Evolutionary conservation across 768 basidiomycete species (phyloP).

Genomic region (Hypsizygus marmoreus): DNA sequence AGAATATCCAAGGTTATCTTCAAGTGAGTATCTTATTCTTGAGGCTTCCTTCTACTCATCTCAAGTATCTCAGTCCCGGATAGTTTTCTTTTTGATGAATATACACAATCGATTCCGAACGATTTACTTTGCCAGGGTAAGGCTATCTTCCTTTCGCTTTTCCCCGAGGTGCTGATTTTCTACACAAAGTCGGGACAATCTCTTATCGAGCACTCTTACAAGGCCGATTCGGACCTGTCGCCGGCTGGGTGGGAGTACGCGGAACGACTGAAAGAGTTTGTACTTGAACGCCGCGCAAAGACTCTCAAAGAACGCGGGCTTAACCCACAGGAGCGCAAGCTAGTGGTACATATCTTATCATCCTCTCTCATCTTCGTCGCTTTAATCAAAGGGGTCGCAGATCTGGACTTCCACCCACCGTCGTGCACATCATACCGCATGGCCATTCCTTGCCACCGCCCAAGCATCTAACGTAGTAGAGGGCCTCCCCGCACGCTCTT

Average conservation of each 20-base stretch:
- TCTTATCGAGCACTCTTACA: constrained; percentile 97
- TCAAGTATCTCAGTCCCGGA: constrained; percentile 64
- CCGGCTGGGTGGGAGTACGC: constrained; percentile 96
- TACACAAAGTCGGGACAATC: constrained; percentile 95
- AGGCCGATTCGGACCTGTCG: constrained; percentile 96
- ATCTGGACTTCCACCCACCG: constrained; percentile 97
- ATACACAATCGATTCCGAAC: constrained; percentile 92
- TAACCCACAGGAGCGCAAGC: constrained; percentile 57
- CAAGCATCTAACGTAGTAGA: constrained; percentile 17
- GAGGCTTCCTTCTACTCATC: constrained; percentile 4
- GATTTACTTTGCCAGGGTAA: constrained; percentile 94
- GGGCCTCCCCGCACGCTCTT: constrained; percentile 9
- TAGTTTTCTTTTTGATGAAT: constrained; percentile 99
- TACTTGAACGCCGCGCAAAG: constrained; percentile 80
- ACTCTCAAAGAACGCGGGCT: constrained; percentile 72
- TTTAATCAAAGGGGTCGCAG: constrained; percentile 48
- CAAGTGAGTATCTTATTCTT: constrained; percentile 49
- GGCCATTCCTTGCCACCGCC: constrained; percentile 75
- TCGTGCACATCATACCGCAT: constrained; percentile 92
- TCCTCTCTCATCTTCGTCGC: background rate
- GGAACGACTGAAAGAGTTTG: constrained; percentile 85
- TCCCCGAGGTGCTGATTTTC: constrained; percentile 2
- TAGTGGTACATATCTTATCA: constrained; percentile 54
- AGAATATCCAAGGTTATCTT: constrained; percentile 88
- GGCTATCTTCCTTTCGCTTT: constrained; percentile 24